Evolutionary conservation across 2,329 filamentous ascomycete species (phyloP).

Genomic region (Apiospora pterosperma): DNA sequence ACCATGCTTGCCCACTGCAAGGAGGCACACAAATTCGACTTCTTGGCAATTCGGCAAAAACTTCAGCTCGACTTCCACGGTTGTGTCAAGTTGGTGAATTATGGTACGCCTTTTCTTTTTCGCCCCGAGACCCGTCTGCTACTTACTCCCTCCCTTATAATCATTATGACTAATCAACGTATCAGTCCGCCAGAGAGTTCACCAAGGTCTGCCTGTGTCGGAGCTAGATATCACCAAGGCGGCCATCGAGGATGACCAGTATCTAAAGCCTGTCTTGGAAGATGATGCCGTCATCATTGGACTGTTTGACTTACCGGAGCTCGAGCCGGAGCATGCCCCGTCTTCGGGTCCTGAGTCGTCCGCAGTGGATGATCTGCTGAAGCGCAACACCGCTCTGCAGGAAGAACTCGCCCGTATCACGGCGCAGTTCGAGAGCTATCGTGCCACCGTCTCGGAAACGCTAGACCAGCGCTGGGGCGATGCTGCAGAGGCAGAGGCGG

Average conservation of each 20-base stretch:
- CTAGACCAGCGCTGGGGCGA: conserved; percentile 63
- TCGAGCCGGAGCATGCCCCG: conserved; percentile 27
- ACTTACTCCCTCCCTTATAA: background rate
- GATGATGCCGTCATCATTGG: conserved; percentile 88
- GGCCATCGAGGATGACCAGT: conserved; percentile 73
- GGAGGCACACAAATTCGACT: conserved; percentile 63
- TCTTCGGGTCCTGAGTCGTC: conserved; percentile 13
- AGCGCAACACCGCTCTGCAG: conserved; percentile 55
- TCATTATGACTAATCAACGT: conserved; percentile 8
- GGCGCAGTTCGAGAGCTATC: conserved; percentile 63
- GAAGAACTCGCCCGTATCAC: conserved; percentile 57
- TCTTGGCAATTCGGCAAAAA: conserved; percentile 54
- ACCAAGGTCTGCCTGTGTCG: conserved; percentile 43
- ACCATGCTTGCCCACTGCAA: conserved; percentile 69
- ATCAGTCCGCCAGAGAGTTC: conserved; percentile 45
- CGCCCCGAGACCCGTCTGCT: background rate
- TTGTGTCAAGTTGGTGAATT: conserved; percentile 73
- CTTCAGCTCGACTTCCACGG: conserved; percentile 69
- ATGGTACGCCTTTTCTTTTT: conserved; percentile 33
- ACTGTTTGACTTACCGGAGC: conserved; percentile 70
- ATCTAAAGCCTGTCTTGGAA: conserved; percentile 78
- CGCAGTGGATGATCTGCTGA: conserved; percentile 34
- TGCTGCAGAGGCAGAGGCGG: conserved; percentile 40
- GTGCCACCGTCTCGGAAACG: conserved; percentile 62
- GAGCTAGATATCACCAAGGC: conserved; percentile 53